Evolutionary conservation across 2,329 filamentous ascomycete species (phyloP).

Genomic region (Pseudogymnoascus sp.): DNA sequence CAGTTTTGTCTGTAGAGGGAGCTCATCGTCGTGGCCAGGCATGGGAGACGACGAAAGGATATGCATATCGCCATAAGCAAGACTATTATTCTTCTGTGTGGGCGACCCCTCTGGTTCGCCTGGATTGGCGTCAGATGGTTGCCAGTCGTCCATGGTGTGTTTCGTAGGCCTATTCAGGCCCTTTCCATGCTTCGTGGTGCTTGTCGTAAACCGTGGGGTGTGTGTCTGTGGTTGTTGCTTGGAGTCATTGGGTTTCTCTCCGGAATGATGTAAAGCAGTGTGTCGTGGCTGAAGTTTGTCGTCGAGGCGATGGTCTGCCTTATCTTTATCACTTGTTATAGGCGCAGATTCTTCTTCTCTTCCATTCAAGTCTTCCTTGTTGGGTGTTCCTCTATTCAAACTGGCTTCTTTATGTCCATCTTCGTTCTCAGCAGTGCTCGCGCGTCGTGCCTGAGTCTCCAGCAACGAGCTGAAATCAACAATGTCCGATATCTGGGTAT

Average conservation of each 20-base stretch:
- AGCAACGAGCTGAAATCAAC: not conserved
- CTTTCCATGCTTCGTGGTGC: not conserved
- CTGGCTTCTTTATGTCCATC: not conserved
- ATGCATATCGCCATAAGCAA: not conserved
- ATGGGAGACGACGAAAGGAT: not conserved
- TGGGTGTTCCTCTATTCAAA: not conserved
- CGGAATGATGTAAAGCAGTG: no score
- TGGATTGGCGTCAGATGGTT: not conserved
- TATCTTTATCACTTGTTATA: not conserved
- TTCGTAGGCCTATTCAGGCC: not conserved
- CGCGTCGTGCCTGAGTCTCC: not conserved
- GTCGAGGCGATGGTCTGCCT: not conserved
- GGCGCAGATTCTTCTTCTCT: not conserved
- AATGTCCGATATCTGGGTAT: not conserved
- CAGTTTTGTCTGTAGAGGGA: not conserved
- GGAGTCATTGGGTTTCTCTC: not conserved
- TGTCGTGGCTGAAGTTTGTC: not conserved
- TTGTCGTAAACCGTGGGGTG: not conserved
- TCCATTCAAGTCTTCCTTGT: not conserved
- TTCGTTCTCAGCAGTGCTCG: not conserved
- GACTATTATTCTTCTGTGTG: slow-evolving; percentile 1
- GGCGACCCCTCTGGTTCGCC: not conserved
- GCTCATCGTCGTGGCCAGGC: not conserved
- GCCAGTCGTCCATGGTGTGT: not conserved
- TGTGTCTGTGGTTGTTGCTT: not conserved